phyloP scores from a whole-genome alignment of 345 rosid species.

The Salix brachista region DNA sequence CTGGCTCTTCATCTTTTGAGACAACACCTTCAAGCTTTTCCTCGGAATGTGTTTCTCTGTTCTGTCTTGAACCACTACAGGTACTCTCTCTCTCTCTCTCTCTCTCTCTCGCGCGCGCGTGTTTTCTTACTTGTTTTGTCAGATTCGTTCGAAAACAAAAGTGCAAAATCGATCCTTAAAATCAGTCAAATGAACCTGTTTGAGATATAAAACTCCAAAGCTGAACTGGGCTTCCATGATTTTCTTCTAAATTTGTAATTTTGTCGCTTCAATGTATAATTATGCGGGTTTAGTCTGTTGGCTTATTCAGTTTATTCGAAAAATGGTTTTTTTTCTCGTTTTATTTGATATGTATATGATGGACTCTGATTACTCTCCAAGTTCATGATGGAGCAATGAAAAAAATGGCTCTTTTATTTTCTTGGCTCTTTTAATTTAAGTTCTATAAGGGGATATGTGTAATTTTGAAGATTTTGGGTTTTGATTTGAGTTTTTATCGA shows the following conservation, averaged over 20 bases:
- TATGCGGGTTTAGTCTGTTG: neutral
- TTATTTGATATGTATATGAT: neutral
- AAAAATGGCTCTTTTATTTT: neutral
- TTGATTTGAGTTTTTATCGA: neutral
- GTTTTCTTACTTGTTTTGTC: neutral
- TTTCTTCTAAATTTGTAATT: neutral
- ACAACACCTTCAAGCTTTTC: neutral
- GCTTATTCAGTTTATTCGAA: neutral
- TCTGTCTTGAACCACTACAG: neutral
- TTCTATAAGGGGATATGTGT: neutral
- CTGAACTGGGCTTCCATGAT: neutral
- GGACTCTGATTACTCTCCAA: neutral
- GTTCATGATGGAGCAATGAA: neutral
- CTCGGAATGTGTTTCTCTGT: neutral
- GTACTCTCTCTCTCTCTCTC: neutral
- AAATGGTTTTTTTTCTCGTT: neutral
- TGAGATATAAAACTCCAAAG: neutral
- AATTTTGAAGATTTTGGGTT: neutral
- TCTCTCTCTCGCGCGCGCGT: neutral
- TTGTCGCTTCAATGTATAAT: neutral
- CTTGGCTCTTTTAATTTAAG: neutral
- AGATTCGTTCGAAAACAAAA: too few species aligned
- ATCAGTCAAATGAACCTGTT: too few species aligned
- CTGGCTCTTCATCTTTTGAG: constrained; percentile 4
- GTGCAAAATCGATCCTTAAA: too few species aligned